Evolutionary conservation across 2,329 filamentous ascomycete genomes (phyloP).

Genomic region (Exophiala bonariae): DNA sequence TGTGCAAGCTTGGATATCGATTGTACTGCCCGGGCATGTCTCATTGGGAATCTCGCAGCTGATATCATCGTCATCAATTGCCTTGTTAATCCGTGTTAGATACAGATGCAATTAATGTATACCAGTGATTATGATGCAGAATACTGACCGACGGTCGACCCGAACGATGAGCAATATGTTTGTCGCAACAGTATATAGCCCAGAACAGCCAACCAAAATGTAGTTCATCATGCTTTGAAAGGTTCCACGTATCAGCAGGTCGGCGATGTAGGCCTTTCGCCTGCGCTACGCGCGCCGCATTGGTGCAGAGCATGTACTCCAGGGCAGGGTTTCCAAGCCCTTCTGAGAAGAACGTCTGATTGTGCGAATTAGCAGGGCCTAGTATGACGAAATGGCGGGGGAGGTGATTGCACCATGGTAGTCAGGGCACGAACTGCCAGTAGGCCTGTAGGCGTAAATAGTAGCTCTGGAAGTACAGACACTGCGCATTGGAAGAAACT

Average conservation of each 20-base stretch:
- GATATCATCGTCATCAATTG: slow-evolving; percentile 7
- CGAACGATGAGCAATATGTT: neutral
- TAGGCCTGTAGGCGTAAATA: slow-evolving; percentile 1
- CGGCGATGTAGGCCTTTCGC: slow-evolving; percentile 7
- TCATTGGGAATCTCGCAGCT: slow-evolving; percentile 6
- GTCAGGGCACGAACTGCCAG: neutral
- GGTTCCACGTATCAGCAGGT: neutral
- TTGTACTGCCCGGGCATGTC: too few species aligned
- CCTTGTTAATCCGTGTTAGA: too few species aligned
- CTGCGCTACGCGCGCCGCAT: neutral
- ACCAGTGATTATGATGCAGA: too few species aligned
- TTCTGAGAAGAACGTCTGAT: neutral
- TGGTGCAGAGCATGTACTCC: slow-evolving; percentile 1
- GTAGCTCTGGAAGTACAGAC: neutral
- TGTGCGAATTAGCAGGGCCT: neutral
- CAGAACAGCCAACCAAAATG: slow-evolving; percentile 2
- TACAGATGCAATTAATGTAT: too few species aligned
- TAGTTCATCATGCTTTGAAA: neutral
- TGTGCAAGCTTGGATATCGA: too few species aligned
- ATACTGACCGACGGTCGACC: slow-evolving; percentile 3
- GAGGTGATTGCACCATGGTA: neutral
- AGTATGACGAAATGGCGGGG: too few species aligned
- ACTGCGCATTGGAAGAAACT: slow-evolving; percentile 4
- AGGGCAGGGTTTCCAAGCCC: neutral
- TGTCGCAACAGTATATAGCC: slow-evolving; percentile 5